Conservation (phyloP, 2,329 filamentous ascomycete genomes). For the Aureobasidium sp. region DNA sequence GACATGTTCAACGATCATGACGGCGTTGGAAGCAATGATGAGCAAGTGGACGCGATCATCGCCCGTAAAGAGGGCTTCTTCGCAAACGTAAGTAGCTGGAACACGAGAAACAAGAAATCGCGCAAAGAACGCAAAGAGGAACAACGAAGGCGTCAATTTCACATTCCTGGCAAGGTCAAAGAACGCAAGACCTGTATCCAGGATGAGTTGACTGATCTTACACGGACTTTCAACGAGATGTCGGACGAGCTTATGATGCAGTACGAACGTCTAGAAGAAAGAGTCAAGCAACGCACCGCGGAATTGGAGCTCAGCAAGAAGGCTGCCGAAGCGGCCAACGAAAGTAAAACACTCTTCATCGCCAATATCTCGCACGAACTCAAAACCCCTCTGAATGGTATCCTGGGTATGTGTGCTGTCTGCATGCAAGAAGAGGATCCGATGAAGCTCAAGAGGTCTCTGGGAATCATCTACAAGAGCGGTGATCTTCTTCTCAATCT, state of each 20-base stretch:
- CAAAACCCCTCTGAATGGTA: conserved; percentile 91
- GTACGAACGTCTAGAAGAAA: conserved; percentile 75
- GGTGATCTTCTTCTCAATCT: conserved; percentile 78
- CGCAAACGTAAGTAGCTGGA: conserved; percentile 29
- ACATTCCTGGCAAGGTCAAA: conserved; percentile 76
- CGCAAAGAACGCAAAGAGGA: conserved; percentile 33
- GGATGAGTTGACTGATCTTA: conserved; percentile 80
- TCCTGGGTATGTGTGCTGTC: conserved; percentile 87
- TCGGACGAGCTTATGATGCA: conserved; percentile 82
- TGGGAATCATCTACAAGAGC: conserved; percentile 85
- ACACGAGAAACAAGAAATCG: conserved; percentile 23
- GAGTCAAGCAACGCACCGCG: conserved; percentile 73
- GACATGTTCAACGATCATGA: conserved; percentile 26
- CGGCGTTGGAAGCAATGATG: conserved; percentile 34
- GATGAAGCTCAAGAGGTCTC: conserved; percentile 67
- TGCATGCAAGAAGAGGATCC: conserved; percentile 88
- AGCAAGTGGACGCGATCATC: conserved; percentile 37
- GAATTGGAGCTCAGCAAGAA: conserved; percentile 86
- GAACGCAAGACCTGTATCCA: conserved; percentile 68
- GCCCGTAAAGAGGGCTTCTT: conserved; percentile 43
- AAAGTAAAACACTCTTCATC: conserved; percentile 96
- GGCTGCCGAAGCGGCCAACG: conserved; percentile 87
- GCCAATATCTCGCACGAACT: conserved; percentile 86
- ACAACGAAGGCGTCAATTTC: conserved; percentile 54
- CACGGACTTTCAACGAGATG: conserved; percentile 86